Evolutionary conservation across 1,284 basidiomycete species (phyloP).

Genomic region (Schizophyllum amplum): DNA sequence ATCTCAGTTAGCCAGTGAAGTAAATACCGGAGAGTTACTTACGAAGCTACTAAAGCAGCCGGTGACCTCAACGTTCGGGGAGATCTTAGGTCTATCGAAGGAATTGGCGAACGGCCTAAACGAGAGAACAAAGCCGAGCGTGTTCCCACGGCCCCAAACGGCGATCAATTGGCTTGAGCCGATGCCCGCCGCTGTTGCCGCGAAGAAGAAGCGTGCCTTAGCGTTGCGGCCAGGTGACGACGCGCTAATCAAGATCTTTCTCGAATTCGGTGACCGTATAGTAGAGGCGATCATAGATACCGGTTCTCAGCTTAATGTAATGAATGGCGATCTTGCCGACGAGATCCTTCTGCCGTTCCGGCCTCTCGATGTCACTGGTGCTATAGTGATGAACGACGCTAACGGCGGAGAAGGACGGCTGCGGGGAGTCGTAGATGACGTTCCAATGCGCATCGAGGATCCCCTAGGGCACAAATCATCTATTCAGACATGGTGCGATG

Average conservation of each 20-base stretch:
- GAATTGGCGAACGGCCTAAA: too few relatives aligned
- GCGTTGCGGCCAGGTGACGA: constrained; percentile 3
- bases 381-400: constrained; percentile 15
- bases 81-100: too few relatives aligned
- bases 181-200: too few relatives aligned
- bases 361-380: constrained; percentile 10
- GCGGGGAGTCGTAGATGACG: constrained; percentile 11
- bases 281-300: constrained; percentile 15
- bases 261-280: constrained; percentile 4
- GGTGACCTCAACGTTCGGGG: too few relatives aligned
- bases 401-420: constrained; percentile 14
- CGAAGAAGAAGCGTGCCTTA: too few relatives aligned
- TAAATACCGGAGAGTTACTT: too few relatives aligned
- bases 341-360: background rate
- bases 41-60: too few relatives aligned
- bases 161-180: too few relatives aligned
- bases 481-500: constrained; percentile 6
- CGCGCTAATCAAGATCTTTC: constrained; percentile 4
- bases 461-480: too few relatives aligned
- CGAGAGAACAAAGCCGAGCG: too few relatives aligned
- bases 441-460: constrained; percentile 9
- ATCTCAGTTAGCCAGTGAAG: too few relatives aligned
- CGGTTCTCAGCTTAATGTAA: constrained; percentile 16
- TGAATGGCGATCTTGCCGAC: constrained; percentile 1
- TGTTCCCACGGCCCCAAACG: too few relatives aligned